Conservation (phyloP, 345 rosid genomes). For the Nephelium lappaceum region DNA sequence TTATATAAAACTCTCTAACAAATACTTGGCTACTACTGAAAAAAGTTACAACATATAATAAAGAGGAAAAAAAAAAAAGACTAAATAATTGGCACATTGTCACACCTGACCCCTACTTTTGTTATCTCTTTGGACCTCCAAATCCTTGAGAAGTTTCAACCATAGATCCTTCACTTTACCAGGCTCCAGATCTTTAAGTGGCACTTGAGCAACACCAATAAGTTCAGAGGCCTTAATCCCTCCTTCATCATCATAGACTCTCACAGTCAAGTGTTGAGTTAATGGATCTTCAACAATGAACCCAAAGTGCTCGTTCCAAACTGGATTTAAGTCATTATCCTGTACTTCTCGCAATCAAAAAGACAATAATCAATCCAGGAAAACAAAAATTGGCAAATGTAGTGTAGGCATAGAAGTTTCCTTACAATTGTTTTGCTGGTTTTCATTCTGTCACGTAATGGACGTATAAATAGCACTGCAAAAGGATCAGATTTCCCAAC, state of each 20-base stretch:
- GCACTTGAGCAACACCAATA: conserved; percentile 70
- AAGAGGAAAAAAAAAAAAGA: background rate
- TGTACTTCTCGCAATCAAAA: conserved; percentile 24
- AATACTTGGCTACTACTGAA: too few species aligned
- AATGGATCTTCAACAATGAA: conserved; percentile 75
- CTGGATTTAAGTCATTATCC: conserved; percentile 81
- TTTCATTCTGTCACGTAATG: conserved; percentile 63
- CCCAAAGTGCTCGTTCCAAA: conserved; percentile 95
- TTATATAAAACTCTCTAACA: too few species aligned
- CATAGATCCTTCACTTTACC: conserved; percentile 87
- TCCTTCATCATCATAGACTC: conserved; percentile 89
- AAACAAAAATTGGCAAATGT: background rate
- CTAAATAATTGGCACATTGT: background rate
- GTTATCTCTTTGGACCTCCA: conserved; percentile 79
- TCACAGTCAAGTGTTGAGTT: conserved; percentile 78
- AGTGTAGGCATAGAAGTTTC: conserved; percentile 2
- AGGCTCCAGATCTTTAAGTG: conserved; percentile 60
- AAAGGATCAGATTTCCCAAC: conserved; percentile 95
- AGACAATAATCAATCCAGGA: conserved; percentile 15
- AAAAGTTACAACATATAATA: background rate
- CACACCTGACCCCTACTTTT: conserved; percentile 84
- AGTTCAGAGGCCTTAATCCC: conserved; percentile 83
- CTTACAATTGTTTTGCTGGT: conserved; percentile 84
- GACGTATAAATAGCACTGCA: conserved; percentile 75
- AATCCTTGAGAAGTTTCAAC: conserved; percentile 83